These are phyloP conservation scores for Aureobasidium sp. DNA, from an alignment of 2,329 filamentous ascomycete genomes.

Conservation along the genomic window DNA sequence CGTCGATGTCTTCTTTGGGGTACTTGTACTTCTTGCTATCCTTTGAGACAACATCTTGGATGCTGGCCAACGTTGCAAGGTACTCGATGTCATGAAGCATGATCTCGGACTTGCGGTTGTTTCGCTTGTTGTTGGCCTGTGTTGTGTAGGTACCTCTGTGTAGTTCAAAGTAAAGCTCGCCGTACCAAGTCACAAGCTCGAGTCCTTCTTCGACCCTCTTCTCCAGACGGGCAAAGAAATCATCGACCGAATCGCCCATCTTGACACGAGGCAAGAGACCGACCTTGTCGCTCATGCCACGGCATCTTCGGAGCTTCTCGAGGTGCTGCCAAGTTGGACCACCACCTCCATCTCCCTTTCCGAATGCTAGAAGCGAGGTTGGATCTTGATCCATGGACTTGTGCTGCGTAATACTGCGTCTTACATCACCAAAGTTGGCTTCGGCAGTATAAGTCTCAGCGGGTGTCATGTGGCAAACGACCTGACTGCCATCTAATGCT, in stretches of 20 bases:
- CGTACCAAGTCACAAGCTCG: constrained; percentile 90
- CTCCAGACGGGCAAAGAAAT: constrained; percentile 83
- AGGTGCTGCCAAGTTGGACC: constrained; percentile 90
- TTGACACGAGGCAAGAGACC: constrained; percentile 79
- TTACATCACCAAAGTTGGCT: constrained; percentile 90
- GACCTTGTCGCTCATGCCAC: constrained; percentile 80
- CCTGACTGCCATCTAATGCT: constrained; percentile 86
- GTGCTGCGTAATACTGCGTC: constrained; percentile 80
- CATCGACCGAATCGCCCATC: constrained; percentile 82
- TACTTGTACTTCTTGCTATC: constrained; percentile 60
- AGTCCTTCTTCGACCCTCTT: constrained; percentile 57
- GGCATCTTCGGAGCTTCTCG: constrained; percentile 87
- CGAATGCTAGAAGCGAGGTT: constrained; percentile 85
- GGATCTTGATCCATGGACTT: constrained; percentile 93
- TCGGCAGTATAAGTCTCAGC: constrained; percentile 92
- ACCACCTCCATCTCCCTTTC: constrained; percentile 92
- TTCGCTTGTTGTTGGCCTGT: constrained; percentile 92
- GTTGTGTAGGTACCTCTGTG: constrained; percentile 97
- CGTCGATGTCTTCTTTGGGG: constrained; percentile 86
- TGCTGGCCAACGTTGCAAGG: constrained; percentile 74
- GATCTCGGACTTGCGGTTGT: constrained; percentile 80
- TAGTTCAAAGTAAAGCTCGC: constrained; percentile 94
- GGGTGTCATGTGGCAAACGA: constrained; percentile 95
- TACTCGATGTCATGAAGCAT: constrained; percentile 82
- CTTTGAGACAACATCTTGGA: constrained; percentile 49